These are phyloP conservation scores for Clarireedia homoeocarpa DNA, from an alignment of 2,329 filamentous ascomycete species.

Conservation along the genomic window DNA sequence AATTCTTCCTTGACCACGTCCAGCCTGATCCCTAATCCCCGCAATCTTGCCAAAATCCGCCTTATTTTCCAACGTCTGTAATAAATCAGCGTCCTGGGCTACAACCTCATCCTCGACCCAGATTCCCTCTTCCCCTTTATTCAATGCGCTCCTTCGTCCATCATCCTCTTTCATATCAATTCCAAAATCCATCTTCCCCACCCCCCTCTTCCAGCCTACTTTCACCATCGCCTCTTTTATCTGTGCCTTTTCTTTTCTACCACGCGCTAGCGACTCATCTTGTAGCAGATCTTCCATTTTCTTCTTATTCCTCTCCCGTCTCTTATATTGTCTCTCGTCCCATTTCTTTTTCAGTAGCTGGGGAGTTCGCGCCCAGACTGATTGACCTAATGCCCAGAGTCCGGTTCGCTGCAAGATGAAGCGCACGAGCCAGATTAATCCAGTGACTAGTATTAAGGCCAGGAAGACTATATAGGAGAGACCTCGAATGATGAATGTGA, in stretches of 20 bases:
- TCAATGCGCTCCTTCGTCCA: not conserved
- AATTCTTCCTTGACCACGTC: not conserved
- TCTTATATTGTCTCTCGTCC: not conserved
- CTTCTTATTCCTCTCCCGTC: not conserved
- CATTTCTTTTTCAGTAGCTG: not conserved
- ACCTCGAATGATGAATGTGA: not conserved
- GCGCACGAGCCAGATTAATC: not conserved
- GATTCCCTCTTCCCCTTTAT: not conserved
- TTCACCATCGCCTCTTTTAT: conserved; percentile 1
- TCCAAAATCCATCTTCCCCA: conserved; percentile 5
- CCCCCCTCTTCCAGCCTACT: conserved; percentile 3
- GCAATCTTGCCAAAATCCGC: conserved; percentile 1
- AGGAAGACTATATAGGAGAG: not conserved
- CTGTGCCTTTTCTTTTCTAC: not conserved
- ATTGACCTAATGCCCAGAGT: not conserved
- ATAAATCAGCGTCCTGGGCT: not conserved
- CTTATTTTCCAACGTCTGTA: not conserved
- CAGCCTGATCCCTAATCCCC: not conserved
- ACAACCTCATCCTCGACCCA: conserved; percentile 6
- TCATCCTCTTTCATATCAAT: conserved; percentile 1
- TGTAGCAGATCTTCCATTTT: not conserved
- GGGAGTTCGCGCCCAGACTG: not conserved
- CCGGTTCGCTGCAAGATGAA: not conserved
- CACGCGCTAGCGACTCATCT: not conserved
- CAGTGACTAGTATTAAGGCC: not conserved